A percentile compares a stretch with the other conserved stretches of the same genome.
These are phyloP conservation scores for Chaetomium olivaceum DNA, from an alignment of 2,329 filamentous ascomycete genomes.

Conservation along the genomic window DNA sequence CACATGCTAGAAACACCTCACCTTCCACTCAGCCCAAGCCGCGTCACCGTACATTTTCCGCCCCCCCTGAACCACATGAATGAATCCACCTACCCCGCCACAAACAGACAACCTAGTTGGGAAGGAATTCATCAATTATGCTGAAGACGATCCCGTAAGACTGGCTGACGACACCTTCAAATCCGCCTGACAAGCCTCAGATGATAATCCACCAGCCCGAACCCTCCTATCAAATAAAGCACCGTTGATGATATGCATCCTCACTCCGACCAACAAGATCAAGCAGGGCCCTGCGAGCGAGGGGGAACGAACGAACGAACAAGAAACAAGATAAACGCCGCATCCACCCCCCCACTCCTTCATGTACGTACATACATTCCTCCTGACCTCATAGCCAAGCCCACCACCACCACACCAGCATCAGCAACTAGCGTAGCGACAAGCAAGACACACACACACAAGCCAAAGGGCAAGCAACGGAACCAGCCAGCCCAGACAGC, in stretches of 20 bases:
- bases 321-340: background rate
- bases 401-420: background rate
- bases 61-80: background rate
- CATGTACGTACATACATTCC: background rate
- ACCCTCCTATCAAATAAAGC: too few species aligned
- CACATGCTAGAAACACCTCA: slow-evolving; percentile 5
- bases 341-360: background rate
- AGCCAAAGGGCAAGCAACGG: background rate
- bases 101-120: background rate
- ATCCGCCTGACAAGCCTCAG: background rate
- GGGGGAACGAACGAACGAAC: background rate
- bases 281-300: background rate
- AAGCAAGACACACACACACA: background rate
- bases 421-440: background rate
- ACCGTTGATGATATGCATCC: background rate
- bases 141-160: background rate
- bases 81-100: background rate
- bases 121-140: background rate
- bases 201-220: background rate
- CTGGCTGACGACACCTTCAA: background rate
- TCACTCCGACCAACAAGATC: background rate
- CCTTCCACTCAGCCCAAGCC: slow-evolving; percentile 6
- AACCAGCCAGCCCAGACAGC: background rate
- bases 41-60: background rate
- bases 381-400: background rate